A percentile compares a stretch with the other conserved stretches of the same genome.
Evolutionary conservation across 106 monocot species (phyloP).

Genomic region (Dioscorea zingiberensis): DNA sequence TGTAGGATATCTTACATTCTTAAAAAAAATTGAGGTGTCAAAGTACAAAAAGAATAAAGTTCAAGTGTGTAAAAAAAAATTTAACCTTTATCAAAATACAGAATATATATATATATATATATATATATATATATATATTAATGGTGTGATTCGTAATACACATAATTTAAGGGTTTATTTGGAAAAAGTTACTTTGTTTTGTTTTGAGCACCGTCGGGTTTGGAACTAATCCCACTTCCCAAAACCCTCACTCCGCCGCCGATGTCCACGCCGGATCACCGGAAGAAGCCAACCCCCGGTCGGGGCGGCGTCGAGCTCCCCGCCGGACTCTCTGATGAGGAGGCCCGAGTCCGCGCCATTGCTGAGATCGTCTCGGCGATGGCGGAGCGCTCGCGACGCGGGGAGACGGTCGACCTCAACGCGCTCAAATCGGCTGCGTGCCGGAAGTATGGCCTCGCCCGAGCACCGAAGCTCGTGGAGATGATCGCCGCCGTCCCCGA

Average conservation of each 20-base stretch:
- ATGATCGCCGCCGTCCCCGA: slow-evolving; percentile 99
- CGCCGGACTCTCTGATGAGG: slow-evolving; percentile 60
- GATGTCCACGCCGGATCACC: slow-evolving; percentile 31
- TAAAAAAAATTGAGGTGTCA: too few species aligned
- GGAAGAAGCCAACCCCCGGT: slow-evolving; percentile 84
- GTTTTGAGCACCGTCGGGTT: too few species aligned
- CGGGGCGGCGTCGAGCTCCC: slow-evolving; percentile 70
- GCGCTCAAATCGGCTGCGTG: slow-evolving; percentile 97
- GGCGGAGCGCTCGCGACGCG: slow-evolving; percentile 83
- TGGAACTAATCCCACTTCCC: neutral
- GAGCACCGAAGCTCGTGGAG: slow-evolving; percentile 98
- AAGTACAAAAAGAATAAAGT: too few species aligned
- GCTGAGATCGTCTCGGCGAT: slow-evolving; percentile 96
- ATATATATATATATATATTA: too few species aligned
- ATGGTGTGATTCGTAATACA: too few species aligned
- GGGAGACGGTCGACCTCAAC: slow-evolving; percentile 92
- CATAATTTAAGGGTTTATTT: too few species aligned
- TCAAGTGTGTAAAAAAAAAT: too few species aligned
- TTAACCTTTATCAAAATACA: too few species aligned
- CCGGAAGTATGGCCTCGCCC: slow-evolving; percentile 91
- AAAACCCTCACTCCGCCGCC: slow-evolving; percentile 1
- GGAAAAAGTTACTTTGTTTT: too few species aligned
- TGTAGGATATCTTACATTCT: too few species aligned
- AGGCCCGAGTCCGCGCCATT: slow-evolving; percentile 96
- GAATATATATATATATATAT: too few species aligned